phyloP scores from a whole-genome alignment of 2,329 filamentous ascomycete species.

The Ophiostoma tasmaniense region DNA sequence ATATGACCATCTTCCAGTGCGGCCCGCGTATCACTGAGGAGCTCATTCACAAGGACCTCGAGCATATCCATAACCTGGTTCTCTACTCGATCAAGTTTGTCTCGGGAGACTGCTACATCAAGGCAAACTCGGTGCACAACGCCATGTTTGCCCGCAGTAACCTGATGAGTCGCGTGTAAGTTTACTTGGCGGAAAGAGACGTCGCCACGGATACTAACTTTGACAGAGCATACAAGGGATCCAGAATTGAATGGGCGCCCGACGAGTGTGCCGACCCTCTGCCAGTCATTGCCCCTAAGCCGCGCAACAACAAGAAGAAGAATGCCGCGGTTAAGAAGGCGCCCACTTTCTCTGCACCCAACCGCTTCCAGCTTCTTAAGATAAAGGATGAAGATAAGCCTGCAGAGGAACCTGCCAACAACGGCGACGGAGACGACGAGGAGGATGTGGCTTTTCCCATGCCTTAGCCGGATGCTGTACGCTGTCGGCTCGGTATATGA shows the following conservation, averaged over 20 bases:
- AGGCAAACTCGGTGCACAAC: conserved; percentile 68
- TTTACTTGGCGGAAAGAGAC: conserved; percentile 9
- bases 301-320: conserved; percentile 23
- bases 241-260: conserved; percentile 58
- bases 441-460: not conserved
- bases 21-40: conserved; percentile 52
- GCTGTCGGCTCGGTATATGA: not conserved
- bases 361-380: conserved; percentile 55
- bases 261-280: conserved; percentile 65
- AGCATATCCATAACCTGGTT: conserved; percentile 73
- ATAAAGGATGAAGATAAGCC: conserved; percentile 37
- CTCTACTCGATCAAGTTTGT: conserved; percentile 57
- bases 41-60: conserved; percentile 61
- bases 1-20: conserved; percentile 58
- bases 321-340: conserved; percentile 28
- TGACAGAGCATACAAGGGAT: conserved; percentile 57
- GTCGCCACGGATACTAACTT: not conserved
- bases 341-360: conserved; percentile 35
- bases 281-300: conserved; percentile 25
- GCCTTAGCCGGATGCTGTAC: not conserved
- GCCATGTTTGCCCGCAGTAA: conserved; percentile 69
- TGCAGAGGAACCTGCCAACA: not conserved
- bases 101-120: conserved; percentile 55
- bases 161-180: conserved; percentile 58
- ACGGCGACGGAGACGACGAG: conserved; percentile 24